phyloP scores from a whole-genome alignment of 208 protist species.

The Endotrypanum monterogeii region DNA sequence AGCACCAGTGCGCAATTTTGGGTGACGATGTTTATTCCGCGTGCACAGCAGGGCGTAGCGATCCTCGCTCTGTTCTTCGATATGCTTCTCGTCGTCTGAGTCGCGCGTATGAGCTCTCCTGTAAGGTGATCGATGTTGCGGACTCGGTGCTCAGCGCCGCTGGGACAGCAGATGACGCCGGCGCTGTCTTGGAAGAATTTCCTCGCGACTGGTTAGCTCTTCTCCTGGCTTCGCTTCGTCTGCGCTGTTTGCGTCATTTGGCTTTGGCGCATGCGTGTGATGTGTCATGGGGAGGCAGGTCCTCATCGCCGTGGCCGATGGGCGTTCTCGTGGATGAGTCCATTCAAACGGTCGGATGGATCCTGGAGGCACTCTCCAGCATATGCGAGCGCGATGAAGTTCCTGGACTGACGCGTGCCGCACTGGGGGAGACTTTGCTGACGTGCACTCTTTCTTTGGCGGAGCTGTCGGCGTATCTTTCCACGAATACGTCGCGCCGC shows the following conservation, averaged over 20 bases:
- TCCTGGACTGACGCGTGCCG: constrained; percentile 3
- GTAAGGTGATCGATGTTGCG: constrained; percentile 20
- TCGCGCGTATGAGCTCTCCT: background rate
- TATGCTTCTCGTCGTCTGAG: background rate
- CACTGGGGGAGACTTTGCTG: constrained; percentile 23
- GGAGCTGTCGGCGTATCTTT: constrained; percentile 25
- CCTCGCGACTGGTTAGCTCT: constrained; percentile 12
- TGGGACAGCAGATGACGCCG: background rate
- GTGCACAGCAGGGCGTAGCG: background rate
- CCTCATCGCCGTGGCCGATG: background rate
- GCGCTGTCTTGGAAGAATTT: constrained; percentile 9
- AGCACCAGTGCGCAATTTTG: constrained; percentile 29
- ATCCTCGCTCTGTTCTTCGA: background rate
- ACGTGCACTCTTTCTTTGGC: constrained; percentile 19
- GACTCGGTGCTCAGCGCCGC: constrained; percentile 20
- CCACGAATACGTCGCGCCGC: constrained; percentile 18
- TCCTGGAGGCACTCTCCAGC: constrained; percentile 17
- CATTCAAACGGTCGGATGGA: constrained; percentile 7
- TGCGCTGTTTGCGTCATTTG: constrained; percentile 36
- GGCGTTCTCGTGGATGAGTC: constrained; percentile 7
- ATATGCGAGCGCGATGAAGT: constrained; percentile 5
- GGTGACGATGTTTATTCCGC: constrained; percentile 8
- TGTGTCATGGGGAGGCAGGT: background rate
- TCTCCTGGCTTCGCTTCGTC: constrained; percentile 24
- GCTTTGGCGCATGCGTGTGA: constrained; percentile 15